phyloP scores from a whole-genome alignment of 805 yeast genomes.

The Myxozyma geophila region DNA sequence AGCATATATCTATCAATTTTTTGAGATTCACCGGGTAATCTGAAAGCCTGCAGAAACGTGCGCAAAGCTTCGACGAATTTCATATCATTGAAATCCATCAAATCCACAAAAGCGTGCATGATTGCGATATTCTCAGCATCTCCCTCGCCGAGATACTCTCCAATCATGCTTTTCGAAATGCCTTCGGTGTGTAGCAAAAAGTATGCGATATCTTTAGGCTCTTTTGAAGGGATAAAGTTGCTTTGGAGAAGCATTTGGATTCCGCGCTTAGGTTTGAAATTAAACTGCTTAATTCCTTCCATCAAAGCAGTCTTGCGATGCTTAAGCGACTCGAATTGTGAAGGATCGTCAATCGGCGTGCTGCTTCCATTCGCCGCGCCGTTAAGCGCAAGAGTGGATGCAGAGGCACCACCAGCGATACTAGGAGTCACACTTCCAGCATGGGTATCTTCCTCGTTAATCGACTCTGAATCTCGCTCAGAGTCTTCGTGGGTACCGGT shows the following conservation, averaged over 20 bases:
- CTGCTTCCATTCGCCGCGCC: slow-evolving; percentile 19
- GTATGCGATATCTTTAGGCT: slow-evolving; percentile 71
- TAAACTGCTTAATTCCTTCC: slow-evolving; percentile 79
- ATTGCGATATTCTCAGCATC: slow-evolving; percentile 73
- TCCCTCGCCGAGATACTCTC: slow-evolving; percentile 92
- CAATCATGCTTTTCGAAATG: slow-evolving; percentile 79
- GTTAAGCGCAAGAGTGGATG: slow-evolving; percentile 10
- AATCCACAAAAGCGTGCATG: slow-evolving; percentile 93
- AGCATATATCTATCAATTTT: slow-evolving; percentile 96
- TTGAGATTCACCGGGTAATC: slow-evolving; percentile 98
- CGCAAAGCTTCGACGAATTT: slow-evolving; percentile 87
- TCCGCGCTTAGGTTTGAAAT: slow-evolving; percentile 84
- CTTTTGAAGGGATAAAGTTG: slow-evolving; percentile 64
- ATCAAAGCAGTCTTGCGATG: slow-evolving; percentile 79
- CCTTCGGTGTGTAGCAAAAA: slow-evolving; percentile 73
- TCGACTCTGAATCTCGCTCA: slow-evolving; percentile 24
- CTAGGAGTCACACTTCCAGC: slow-evolving; percentile 7
- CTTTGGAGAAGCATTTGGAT: slow-evolving; percentile 62
- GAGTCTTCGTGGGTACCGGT: background rate
- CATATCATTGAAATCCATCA: slow-evolving; percentile 71
- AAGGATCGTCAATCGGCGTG: slow-evolving; percentile 63
- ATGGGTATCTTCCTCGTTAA: slow-evolving; percentile 16
- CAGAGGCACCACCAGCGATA: background rate
- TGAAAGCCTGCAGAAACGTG: slow-evolving; percentile 78
- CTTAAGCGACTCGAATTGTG: slow-evolving; percentile 83